A percentile compares a stretch with the other conserved stretches of the same genome.
These are phyloP conservation scores for Macadamia tetraphylla DNA, from an alignment of 164 flowering plant genomes.

Conservation along the genomic window DNA sequence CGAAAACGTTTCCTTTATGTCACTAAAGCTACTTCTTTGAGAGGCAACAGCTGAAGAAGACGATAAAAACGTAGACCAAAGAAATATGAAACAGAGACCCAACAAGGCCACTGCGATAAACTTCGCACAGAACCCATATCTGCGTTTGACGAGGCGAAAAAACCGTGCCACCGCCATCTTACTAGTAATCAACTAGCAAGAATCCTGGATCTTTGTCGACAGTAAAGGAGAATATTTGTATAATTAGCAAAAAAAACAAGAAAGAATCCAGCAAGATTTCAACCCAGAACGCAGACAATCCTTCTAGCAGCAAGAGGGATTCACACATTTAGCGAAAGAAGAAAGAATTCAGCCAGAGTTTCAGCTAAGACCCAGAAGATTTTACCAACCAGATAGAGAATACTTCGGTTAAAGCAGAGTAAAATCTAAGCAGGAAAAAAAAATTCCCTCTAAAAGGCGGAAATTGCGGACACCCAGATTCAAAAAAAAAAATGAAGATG, in stretches of 20 bases:
- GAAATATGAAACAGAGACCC: slow-evolving; percentile 71
- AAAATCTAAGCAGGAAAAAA: background rate
- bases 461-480: slow-evolving; percentile 6
- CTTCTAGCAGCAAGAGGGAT: background rate
- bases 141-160: slow-evolving; percentile 59
- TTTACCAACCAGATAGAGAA: slow-evolving; percentile 8
- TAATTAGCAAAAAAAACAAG: background rate
- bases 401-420: background rate
- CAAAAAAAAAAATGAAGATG: background rate
- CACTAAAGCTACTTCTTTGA: slow-evolving; percentile 70
- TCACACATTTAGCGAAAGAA: background rate
- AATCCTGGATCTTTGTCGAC: background rate
- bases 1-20: slow-evolving; percentile 49
- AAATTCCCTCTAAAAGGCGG: background rate
- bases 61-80: slow-evolving; percentile 68
- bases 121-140: slow-evolving; percentile 65
- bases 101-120: slow-evolving; percentile 56
- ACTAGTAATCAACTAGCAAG: background rate
- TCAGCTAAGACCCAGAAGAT: background rate
- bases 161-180: slow-evolving; percentile 48
- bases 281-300: background rate
- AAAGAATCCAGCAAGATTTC: background rate
- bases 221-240: background rate
- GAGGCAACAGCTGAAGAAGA: slow-evolving; percentile 47
- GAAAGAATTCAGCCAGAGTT: background rate